Percentiles rank a stretch among this genome's conserved stretches.
These are phyloP conservation scores for Zelopaecilomyces penicillatus DNA, from an alignment of 2,329 filamentous ascomycete genomes.

Conservation along the genomic window DNA sequence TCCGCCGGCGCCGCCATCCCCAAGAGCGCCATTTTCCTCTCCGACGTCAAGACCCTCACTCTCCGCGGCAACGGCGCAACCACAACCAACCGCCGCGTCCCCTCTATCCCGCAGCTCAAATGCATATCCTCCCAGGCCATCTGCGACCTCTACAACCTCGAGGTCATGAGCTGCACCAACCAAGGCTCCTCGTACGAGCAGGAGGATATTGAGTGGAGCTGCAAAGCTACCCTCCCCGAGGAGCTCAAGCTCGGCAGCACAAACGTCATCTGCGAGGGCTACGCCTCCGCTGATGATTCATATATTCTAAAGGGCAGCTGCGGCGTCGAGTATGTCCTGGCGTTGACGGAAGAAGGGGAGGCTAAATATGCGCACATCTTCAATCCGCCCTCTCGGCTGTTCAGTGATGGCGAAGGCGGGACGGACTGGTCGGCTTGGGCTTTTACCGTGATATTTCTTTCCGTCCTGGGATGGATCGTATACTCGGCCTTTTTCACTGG, in stretches of 20 bases:
- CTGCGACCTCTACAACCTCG: constrained; percentile 63
- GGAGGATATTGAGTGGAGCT: constrained; percentile 88
- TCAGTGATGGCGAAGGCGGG: constrained; percentile 21
- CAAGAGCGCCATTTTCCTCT: constrained; percentile 48
- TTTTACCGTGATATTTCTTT: constrained; percentile 56
- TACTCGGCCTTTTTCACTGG: constrained; percentile 37
- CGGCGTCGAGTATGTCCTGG: constrained; percentile 78
- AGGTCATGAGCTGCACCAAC: constrained; percentile 85
- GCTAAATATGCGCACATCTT: constrained; percentile 54
- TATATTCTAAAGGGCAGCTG: constrained; percentile 90
- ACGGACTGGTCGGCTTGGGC: constrained; percentile 32
- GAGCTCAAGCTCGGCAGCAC: constrained; percentile 69
- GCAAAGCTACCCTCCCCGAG: constrained; percentile 53
- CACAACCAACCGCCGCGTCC: constrained; percentile 68
- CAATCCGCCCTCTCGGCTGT: constrained; percentile 22
- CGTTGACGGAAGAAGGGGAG: constrained; percentile 71
- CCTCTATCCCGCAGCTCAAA: constrained; percentile 67
- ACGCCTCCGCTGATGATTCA: constrained; percentile 63
- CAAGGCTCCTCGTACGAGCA: constrained; percentile 68
- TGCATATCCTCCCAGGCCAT: constrained; percentile 61
- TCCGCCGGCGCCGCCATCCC: constrained; percentile 24
- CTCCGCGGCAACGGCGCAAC: constrained; percentile 54
- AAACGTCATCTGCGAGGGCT: constrained; percentile 90
- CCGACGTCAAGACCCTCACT: constrained; percentile 66
- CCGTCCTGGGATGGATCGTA: constrained; percentile 52